phyloP scores from a whole-genome alignment of 768 basidiomycete genomes.

The Tylopilus sp. region DNA sequence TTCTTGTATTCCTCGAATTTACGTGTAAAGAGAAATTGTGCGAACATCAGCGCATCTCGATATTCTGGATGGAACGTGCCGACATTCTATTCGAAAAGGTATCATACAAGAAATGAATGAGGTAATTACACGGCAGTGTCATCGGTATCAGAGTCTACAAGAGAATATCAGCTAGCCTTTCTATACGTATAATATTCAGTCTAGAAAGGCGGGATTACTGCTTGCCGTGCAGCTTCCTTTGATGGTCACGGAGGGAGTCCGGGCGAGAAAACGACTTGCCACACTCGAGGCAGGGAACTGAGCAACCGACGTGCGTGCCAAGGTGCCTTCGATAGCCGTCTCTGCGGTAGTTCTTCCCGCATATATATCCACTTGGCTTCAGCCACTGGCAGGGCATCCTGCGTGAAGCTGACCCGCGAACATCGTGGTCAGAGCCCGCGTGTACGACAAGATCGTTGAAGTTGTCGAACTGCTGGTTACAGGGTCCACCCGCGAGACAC shows the following conservation, averaged over 20 bases:
- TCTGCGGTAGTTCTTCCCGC: neutral
- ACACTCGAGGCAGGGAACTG: neutral
- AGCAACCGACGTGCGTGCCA: neutral
- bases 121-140: neutral
- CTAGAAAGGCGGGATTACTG: neutral
- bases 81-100: neutral
- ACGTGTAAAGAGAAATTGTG: too few relatives aligned
- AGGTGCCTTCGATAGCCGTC: conserved; percentile 7
- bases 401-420: neutral
- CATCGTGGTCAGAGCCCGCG: neutral
- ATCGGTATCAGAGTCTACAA: too few relatives aligned
- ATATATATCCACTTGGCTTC: accelerated
- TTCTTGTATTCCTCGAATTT: neutral
- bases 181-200: too few relatives aligned
- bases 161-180: neutral
- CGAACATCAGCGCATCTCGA: neutral
- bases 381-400: conserved; percentile 6
- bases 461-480: neutral
- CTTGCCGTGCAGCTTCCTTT: neutral
- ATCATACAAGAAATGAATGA: neutral
- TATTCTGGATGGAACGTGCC: neutral
- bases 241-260: conserved; percentile 3
- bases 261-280: conserved; percentile 2
- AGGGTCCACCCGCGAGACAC: neutral
- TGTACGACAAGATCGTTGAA: conserved; percentile 10